These are phyloP conservation scores for Glycyrrhiza uralensis DNA, from an alignment of 306 rosid species.

Conservation along the genomic window DNA sequence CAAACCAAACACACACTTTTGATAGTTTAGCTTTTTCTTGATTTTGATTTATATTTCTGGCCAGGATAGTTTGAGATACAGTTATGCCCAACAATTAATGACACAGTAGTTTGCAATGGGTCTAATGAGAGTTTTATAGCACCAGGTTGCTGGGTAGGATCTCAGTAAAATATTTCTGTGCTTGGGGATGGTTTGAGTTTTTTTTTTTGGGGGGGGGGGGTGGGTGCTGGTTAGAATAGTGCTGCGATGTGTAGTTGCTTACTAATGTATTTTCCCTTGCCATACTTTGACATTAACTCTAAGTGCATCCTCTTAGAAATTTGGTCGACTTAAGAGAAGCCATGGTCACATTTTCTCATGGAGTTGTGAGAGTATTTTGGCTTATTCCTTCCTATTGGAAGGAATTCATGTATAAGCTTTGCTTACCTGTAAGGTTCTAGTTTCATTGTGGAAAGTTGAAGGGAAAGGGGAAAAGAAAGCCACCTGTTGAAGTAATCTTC, in stretches of 20 bases:
- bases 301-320: background rate
- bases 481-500: background rate
- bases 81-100: background rate
- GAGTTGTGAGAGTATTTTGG: slow-evolving; percentile 2
- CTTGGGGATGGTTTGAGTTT: slow-evolving; percentile 2
- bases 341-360: background rate
- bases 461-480: slow-evolving; percentile 7
- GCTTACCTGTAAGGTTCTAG: background rate
- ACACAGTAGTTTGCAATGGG: background rate
- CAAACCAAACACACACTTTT: too few relatives aligned
- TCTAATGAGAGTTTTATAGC: too few relatives aligned
- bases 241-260: background rate
- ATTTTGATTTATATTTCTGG: slow-evolving; percentile 5
- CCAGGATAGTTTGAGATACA: background rate
- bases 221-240: slow-evolving; percentile 1
- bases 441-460: slow-evolving; percentile 16
- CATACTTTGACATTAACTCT: background rate
- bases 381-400: background rate
- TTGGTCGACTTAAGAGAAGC: slow-evolving; percentile 2
- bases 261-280: background rate
- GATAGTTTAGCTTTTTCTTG: background rate
- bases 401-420: background rate
- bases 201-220: too few relatives aligned
- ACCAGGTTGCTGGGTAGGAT: too few relatives aligned
- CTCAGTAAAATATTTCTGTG: too few relatives aligned